Percentiles rank a stretch among this genome's conserved stretches.
Evolutionary conservation across 2,329 filamentous ascomycete species (phyloP).

Genomic region (Pseudogymnoascus sp.): DNA sequence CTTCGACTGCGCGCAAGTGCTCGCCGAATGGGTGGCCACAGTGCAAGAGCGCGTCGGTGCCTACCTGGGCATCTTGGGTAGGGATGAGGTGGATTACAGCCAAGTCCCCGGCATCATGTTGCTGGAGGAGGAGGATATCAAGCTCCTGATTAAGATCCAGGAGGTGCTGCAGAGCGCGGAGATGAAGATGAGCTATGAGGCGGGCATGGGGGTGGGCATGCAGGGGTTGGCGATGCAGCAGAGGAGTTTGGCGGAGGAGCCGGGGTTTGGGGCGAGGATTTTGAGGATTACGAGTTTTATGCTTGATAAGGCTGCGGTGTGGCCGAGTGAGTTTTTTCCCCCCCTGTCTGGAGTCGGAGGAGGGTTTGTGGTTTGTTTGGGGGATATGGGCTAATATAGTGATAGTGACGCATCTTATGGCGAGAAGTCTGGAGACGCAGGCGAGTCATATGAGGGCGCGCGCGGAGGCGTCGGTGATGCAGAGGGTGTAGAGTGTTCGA

Average conservation of each 20-base stretch:
- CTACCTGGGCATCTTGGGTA: conserved; percentile 79
- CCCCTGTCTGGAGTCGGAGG: no score
- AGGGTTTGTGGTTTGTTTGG: no score
- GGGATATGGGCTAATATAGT: not conserved
- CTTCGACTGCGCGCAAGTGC: conserved; percentile 87
- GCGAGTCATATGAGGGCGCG: conserved; percentile 55
- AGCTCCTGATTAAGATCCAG: conserved; percentile 73
- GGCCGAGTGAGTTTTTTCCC: conserved; percentile 62
- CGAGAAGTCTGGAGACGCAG: conserved; percentile 56
- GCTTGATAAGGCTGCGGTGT: conserved; percentile 81
- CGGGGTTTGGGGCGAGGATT: conserved; percentile 78
- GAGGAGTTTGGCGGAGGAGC: conserved; percentile 50
- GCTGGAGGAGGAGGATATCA: conserved; percentile 83
- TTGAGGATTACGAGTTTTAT: conserved; percentile 77
- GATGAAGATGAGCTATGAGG: conserved; percentile 62
- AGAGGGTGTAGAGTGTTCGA: conserved; percentile 6
- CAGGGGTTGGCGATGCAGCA: conserved; percentile 43
- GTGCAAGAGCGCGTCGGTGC: conserved; percentile 90
- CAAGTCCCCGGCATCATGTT: conserved; percentile 84
- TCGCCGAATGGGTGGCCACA: conserved; percentile 89
- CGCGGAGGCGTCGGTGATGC: conserved; percentile 39
- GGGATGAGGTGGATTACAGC: conserved; percentile 68
- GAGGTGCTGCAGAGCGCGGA: conserved; percentile 71
- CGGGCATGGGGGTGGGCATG: conserved; percentile 41
- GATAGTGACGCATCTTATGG: conserved; percentile 61